Conservation (phyloP, 768 basidiomycete genomes). For the Phylloporus sp. region DNA sequence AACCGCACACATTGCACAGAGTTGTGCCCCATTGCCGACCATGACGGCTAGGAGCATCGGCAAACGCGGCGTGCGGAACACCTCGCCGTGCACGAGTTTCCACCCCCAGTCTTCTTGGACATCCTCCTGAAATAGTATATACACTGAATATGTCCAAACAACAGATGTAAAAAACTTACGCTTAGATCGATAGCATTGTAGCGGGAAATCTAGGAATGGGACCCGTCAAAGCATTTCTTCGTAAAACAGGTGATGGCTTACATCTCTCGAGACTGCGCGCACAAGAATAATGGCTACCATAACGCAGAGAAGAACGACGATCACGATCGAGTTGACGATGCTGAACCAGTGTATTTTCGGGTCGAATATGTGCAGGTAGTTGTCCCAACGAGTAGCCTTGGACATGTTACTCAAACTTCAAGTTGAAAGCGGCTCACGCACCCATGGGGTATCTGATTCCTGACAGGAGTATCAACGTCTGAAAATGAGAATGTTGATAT, state of each 20-base stretch:
- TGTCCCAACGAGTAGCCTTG: slow-evolving; percentile 94
- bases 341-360: slow-evolving; percentile 97
- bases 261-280: slow-evolving; percentile 84
- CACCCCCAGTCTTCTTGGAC: slow-evolving; percentile 98
- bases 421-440: slow-evolving; percentile 22
- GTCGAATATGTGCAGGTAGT: slow-evolving; percentile 90
- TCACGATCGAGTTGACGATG: slow-evolving; percentile 86
- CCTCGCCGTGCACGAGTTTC: slow-evolving; percentile 96
- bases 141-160: background rate
- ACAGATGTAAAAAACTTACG: slow-evolving; percentile 39
- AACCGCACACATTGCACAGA: slow-evolving; percentile 78
- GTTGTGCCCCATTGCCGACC: slow-evolving; percentile 65
- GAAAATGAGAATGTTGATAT: background rate
- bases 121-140: slow-evolving; percentile 57
- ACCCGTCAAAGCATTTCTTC: background rate
- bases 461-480: slow-evolving; percentile 26
- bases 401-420: slow-evolving; percentile 9
- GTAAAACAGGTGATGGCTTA: slow-evolving; percentile 34
- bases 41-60: slow-evolving; percentile 78
- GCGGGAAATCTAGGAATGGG: slow-evolving; percentile 34
- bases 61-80: slow-evolving; percentile 79
- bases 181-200: slow-evolving; percentile 93
- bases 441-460: slow-evolving; percentile 87
- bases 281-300: slow-evolving; percentile 93
- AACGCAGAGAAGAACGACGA: slow-evolving; percentile 83